Conservation (phyloP, 2,329 filamentous ascomycete genomes). For the Pseudogymnoascus sp. region DNA sequence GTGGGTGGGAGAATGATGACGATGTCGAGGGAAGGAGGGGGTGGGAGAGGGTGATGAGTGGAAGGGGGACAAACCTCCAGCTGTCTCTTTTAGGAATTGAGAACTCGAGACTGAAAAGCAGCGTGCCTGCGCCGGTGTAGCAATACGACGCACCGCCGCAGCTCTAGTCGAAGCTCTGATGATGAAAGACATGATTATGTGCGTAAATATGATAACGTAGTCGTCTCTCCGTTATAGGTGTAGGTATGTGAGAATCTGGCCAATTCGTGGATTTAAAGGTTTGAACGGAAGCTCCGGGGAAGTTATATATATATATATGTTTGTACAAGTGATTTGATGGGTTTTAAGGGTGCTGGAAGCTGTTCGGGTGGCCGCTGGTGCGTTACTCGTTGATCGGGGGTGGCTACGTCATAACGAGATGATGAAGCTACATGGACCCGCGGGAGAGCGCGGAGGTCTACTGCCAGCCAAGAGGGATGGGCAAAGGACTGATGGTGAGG, state of each 20-base stretch:
- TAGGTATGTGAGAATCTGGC: neutral
- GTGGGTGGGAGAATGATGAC: neutral
- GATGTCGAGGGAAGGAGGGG: neutral
- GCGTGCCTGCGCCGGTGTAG: neutral
- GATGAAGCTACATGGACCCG: neutral
- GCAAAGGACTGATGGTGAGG: neutral
- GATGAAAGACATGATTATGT: slow-evolving; percentile 20
- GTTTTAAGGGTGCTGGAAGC: neutral
- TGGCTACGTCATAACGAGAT: neutral
- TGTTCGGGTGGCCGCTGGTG: neutral
- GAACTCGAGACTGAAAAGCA: slow-evolving; percentile 17
- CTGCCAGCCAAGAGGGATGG: neutral
- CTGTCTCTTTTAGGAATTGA: slow-evolving; percentile 24
- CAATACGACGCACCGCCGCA: slow-evolving; percentile 12
- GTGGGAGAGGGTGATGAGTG: neutral
- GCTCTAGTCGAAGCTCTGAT: slow-evolving; percentile 15
- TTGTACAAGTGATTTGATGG: neutral
- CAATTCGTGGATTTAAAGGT: neutral
- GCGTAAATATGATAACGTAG: neutral
- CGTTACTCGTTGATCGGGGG: neutral
- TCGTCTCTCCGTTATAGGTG: neutral
- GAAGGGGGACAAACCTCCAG: slow-evolving; percentile 22
- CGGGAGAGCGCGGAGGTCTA: neutral
- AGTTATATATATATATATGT: neutral
- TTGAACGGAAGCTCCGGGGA: neutral